These are phyloP conservation scores for Yamadazyma kitorensis DNA, from an alignment of 805 yeast genomes.

Conservation along the genomic window DNA sequence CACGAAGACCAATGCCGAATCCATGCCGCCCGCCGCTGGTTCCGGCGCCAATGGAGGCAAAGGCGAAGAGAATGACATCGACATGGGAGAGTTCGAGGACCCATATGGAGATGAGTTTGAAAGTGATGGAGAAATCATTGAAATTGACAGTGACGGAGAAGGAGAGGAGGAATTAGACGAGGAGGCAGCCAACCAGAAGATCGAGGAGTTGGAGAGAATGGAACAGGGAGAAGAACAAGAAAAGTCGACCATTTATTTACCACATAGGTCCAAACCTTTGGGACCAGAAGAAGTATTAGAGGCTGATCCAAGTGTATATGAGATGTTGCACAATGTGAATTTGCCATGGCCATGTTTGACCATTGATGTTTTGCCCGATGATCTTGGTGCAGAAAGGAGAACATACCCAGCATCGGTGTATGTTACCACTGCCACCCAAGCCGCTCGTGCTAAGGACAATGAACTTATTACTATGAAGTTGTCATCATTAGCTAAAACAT, in stretches of 20 bases:
- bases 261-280: conserved; percentile 83
- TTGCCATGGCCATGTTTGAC: conserved; percentile 98
- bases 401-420: conserved; percentile 84
- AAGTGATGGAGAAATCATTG: conserved; percentile 86
- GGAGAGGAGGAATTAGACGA: conserved; percentile 28
- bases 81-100: conserved; percentile 85
- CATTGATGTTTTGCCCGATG: conserved; percentile 83
- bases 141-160: conserved; percentile 55
- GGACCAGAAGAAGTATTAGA: conserved; percentile 96
- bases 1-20: conserved; percentile 31
- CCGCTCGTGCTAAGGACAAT: conserved; percentile 80
- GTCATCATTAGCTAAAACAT: conserved; percentile 77
- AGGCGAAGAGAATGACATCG: conserved; percentile 41
- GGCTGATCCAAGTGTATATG: conserved; percentile 94
- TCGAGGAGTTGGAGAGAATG: conserved; percentile 27
- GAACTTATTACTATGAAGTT: conserved; percentile 83
- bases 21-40: conserved; percentile 37
- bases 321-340: conserved; percentile 91
- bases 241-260: conserved; percentile 64
- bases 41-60: no score
- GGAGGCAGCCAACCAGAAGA: conserved; percentile 27
- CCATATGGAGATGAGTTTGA: conserved; percentile 90
- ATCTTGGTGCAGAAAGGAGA: conserved; percentile 83
- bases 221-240: conserved; percentile 34
- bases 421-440: conserved; percentile 91